A percentile compares a stretch with the other conserved stretches of the same genome.
Conservation (phyloP, 2,329 filamentous ascomycete genomes). For the Penicillium rolfsii region DNA sequence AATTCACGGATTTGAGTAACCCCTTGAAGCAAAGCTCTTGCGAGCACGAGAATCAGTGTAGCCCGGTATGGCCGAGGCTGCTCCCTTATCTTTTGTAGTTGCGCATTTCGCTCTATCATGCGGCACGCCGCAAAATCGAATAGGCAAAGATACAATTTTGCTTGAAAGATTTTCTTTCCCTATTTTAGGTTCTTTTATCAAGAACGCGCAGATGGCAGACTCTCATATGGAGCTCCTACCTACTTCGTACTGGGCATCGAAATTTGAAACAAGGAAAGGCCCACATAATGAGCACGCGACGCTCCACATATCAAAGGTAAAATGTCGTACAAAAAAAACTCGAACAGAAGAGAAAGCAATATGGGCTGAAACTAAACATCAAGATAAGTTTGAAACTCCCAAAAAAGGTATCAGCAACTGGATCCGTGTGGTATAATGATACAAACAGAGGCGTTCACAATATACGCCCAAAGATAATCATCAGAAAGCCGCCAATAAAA, state of each 20-base stretch:
- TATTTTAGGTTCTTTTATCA: no score
- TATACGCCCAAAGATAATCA: constrained; percentile 18
- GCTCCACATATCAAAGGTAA: not conserved
- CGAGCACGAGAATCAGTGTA: no score
- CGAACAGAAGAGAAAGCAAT: constrained; percentile 1
- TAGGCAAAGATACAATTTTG: no score
- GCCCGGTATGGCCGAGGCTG: no score
- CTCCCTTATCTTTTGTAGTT: no score
- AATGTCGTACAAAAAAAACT: constrained; percentile 9
- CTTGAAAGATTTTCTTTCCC: no score
- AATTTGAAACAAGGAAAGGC: constrained; percentile 6
- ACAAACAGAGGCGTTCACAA: constrained; percentile 22
- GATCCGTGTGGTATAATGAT: constrained; percentile 31
- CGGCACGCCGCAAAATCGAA: no score
- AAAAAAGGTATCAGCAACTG: constrained; percentile 26
- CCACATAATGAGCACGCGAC: not conserved
- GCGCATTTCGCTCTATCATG: no score
- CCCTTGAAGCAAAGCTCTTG: no score
- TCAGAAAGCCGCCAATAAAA: constrained; percentile 9
- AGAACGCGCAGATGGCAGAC: not conserved
- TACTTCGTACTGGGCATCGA: not conserved
- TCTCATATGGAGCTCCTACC: constrained; percentile 13
- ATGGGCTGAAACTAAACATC: not conserved
- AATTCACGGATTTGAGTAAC: no score
- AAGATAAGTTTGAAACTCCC: constrained; percentile 14